Conservation (phyloP, 1,139 yeast genomes). For the Taiozyma onychis region DNA sequence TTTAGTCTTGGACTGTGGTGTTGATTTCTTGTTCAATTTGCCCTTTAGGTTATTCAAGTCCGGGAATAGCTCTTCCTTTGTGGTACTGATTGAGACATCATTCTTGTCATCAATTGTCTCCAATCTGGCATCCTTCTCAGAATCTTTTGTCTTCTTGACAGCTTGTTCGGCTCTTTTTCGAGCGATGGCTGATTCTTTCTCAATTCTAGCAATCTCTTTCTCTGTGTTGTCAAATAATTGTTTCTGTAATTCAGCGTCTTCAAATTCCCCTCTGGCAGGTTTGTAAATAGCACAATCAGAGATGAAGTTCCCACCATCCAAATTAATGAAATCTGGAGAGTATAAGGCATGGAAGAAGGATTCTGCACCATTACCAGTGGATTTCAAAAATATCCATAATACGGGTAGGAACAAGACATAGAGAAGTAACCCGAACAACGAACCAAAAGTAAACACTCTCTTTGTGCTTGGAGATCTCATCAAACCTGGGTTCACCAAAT, state of each 20-base stretch:
- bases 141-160: constrained; percentile 1
- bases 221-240: constrained; percentile 59
- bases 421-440: constrained; percentile 57
- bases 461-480: constrained; percentile 86
- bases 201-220: constrained; percentile 49
- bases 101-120: neutral
- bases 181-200: constrained; percentile 64
- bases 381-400: constrained; percentile 75
- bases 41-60: constrained; percentile 9
- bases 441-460: constrained; percentile 72
- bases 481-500: constrained; percentile 84
- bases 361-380: constrained; percentile 75
- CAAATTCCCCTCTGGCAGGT: constrained; percentile 59
- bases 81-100: constrained; percentile 1
- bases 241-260: constrained; percentile 56
- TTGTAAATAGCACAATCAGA: constrained; percentile 62
- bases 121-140: neutral
- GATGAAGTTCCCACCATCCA: constrained; percentile 61
- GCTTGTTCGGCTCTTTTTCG: constrained; percentile 38
- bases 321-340: constrained; percentile 61
- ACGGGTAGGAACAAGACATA: constrained; percentile 74
- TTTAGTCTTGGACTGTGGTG: neutral
- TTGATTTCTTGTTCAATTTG: neutral
- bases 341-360: constrained; percentile 62
- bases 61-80: constrained; percentile 13